Base-by-base conservation (phyloP, 164 flowering plant species). In the Echeveria elegans region DNA sequence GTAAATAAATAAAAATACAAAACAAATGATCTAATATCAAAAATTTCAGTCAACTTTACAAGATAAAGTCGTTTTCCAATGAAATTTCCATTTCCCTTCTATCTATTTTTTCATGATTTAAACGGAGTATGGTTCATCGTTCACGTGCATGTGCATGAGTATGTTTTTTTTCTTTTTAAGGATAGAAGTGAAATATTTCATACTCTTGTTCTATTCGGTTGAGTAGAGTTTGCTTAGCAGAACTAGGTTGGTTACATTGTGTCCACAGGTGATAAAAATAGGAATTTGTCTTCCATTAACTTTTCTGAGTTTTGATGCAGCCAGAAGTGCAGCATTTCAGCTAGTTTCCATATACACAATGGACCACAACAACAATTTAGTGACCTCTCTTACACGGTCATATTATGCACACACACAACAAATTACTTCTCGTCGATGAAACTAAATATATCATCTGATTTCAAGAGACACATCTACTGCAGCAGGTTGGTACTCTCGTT, bases 371-470 rank as follows among this genome's bases (percentile, higher is more conserved):
- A 52, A 23, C 31, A 53, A 15, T 53, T 28, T 53, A 0, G 18
- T 26, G 26, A 53, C 31, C 24, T 9, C 18, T 53, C 31, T 24
- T 18, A 26, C 31, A 24, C 10, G 11, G 30, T 69, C 30, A 11
- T 73, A 71, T 68, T 71, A 47, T 16, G 52, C n/a, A 7, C 56
- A 50, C 56, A 6, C 21, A 50, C 31, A 26, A 7, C 31, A 53
- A 26, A 53, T 53, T 26, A 53, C 31, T 53, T 53, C 15, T 26
- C 24, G 24, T 5, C 23, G 10, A 10, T 1, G 60, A 2, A 50
- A 47, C 19, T 11, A 6, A 1, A 5, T 24, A 53, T 24, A 53
- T 53, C 5, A 34, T 26, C 60, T 24, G 18, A 53, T 53, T 26
- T 26, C 18, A 14, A 26, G 60, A 26, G 14, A 16, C 16, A 53